These are phyloP conservation scores for Fragilariopsis cylindrus DNA, from an alignment of 108 stramenopile genomes.

Conservation along the genomic window DNA sequence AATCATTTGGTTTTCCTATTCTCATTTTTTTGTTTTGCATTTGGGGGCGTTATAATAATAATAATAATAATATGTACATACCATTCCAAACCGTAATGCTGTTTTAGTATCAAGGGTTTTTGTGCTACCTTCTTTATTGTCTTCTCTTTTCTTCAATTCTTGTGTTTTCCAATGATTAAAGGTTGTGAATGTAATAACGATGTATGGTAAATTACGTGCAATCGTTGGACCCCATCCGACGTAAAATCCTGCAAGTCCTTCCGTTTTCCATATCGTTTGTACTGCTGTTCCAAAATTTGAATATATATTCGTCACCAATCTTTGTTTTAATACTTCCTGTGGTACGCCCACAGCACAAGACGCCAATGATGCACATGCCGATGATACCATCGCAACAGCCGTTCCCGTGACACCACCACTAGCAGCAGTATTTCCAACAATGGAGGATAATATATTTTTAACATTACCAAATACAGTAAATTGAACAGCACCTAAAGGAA, in stretches of 20 bases:
- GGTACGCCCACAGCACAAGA: constrained; percentile 66
- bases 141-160: constrained; percentile 15
- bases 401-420: not conserved
- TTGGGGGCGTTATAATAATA: not conserved
- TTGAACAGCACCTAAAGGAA: constrained; percentile 61
- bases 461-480: constrained; percentile 54
- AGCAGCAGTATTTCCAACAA: too few species aligned
- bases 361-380: constrained; percentile 49
- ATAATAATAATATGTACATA: too few species aligned
- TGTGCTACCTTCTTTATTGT: not conserved
- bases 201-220: constrained; percentile 71
- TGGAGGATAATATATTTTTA: not conserved
- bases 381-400: constrained; percentile 43
- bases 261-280: constrained; percentile 40
- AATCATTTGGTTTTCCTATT: not conserved
- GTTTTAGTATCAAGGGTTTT: too few species aligned
- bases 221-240: constrained; percentile 62
- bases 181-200: constrained; percentile 58
- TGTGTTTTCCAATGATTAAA: constrained; percentile 38
- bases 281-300: constrained; percentile 60
- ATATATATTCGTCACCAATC: constrained; percentile 68
- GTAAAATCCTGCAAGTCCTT: constrained; percentile 67
- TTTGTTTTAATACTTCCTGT: constrained; percentile 76
- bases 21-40: not conserved
- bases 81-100: too few species aligned